Conservation (phyloP, 768 basidiomycete genomes). For the Naganishia vaughanmartiniae region DNA sequence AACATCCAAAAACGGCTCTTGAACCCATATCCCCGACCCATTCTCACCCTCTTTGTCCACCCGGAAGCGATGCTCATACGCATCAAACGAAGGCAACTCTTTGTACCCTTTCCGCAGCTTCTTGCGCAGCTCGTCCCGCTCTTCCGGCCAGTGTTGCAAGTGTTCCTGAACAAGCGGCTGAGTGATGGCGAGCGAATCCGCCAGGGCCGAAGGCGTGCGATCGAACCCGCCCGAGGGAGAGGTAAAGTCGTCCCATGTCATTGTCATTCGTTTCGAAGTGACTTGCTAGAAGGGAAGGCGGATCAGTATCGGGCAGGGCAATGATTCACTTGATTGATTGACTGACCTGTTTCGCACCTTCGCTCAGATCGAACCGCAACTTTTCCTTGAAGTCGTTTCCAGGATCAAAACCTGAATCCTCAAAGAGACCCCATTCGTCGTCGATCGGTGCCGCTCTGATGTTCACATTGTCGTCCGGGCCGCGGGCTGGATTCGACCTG, state of each 20-base stretch:
- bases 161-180: conserved; percentile 57
- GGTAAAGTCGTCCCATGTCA: conserved; percentile 90
- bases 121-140: conserved; percentile 68
- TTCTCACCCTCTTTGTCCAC: conserved; percentile 39
- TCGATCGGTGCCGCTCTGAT: conserved; percentile 51
- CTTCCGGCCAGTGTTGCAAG: conserved; percentile 70
- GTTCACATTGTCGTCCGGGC: too few relatives aligned
- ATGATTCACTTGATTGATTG: neutral
- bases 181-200: conserved; percentile 76
- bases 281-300: conserved; percentile 55
- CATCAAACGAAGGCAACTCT: conserved; percentile 72
- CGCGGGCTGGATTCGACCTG: neutral
- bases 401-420: conserved; percentile 71
- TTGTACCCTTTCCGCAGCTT: conserved; percentile 84
- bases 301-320: conserved; percentile 24
- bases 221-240: conserved; percentile 66
- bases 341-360: conserved; percentile 70
- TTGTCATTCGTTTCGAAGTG: conserved; percentile 70
- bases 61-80: conserved; percentile 36
- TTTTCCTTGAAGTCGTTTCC: conserved; percentile 58
- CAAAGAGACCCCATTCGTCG: conserved; percentile 88
- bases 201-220: conserved; percentile 71
- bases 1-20: conserved; percentile 85
- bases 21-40: conserved; percentile 56
- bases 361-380: conserved; percentile 88